Conservation (phyloP, 441 rosid species). For the Erodium trifolium region DNA sequence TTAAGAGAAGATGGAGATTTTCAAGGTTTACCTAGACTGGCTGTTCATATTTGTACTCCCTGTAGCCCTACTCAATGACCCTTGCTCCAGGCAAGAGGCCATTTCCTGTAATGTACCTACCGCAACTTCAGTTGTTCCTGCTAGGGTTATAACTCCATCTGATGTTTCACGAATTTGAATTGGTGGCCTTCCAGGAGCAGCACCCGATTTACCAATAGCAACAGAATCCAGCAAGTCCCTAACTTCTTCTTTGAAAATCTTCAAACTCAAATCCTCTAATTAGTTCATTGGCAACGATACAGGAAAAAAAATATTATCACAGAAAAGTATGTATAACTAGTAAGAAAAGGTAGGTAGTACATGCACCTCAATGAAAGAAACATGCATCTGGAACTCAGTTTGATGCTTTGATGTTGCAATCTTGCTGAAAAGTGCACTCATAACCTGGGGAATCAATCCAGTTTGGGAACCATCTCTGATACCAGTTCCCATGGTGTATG, state of each 20-base stretch:
- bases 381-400: slow-evolving; percentile 45
- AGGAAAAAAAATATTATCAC: background rate
- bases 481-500: slow-evolving; percentile 70
- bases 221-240: slow-evolving; percentile 51
- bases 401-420: slow-evolving; percentile 40
- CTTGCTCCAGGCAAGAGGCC: slow-evolving; percentile 59
- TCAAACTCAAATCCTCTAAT: slow-evolving; percentile 23
- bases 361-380: slow-evolving; percentile 59
- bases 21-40: slow-evolving; percentile 41
- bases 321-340: background rate
- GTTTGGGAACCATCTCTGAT: slow-evolving; percentile 37
- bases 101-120: slow-evolving; percentile 47
- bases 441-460: slow-evolving; percentile 52
- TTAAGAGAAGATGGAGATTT: slow-evolving; percentile 6
- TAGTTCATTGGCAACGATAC: slow-evolving; percentile 11
- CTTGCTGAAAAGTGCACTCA: slow-evolving; percentile 43
- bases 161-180: slow-evolving; percentile 68
- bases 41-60: slow-evolving; percentile 69
- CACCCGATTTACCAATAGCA: slow-evolving; percentile 29
- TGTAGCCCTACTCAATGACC: slow-evolving; percentile 51
- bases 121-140: slow-evolving; percentile 54
- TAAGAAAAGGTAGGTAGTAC: background rate
- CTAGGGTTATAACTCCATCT: slow-evolving; percentile 53
- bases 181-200: slow-evolving; percentile 38
- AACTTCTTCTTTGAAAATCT: slow-evolving; percentile 74